phyloP scores from a whole-genome alignment of 495 filamentous ascomycete species.

The Copromyces sp. region DNA sequence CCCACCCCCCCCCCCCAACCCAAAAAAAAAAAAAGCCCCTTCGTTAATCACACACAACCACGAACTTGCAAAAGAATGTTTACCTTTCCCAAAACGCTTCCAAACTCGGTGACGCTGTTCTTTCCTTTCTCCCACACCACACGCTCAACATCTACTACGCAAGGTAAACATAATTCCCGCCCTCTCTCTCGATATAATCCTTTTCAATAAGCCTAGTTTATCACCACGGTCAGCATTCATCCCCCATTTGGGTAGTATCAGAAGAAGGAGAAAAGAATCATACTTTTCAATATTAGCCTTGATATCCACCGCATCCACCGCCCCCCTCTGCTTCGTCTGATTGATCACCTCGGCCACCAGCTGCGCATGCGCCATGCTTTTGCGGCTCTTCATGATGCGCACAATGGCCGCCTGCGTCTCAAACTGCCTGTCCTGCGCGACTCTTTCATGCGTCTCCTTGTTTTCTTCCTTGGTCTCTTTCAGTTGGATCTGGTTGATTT shows the following conservation, averaged over 20 bases:
- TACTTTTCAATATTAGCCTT: conserved; percentile 96
- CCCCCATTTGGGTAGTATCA: neutral
- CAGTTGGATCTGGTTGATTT: conserved; percentile 97
- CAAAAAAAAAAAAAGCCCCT: neutral
- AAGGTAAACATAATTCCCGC: conserved; percentile 69
- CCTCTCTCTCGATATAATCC: conserved; percentile 87
- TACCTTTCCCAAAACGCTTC: neutral
- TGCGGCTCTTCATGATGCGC: conserved; percentile 90
- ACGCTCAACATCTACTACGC: conserved; percentile 44
- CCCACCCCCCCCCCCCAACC: no score
- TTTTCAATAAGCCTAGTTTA: conserved; percentile 76
- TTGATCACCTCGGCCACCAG: conserved; percentile 80
- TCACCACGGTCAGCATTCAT: neutral
- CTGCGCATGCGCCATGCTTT: conserved; percentile 73
- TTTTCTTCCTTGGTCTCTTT: conserved; percentile 87
- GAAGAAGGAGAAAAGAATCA: conserved; percentile 20
- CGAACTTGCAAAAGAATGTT: neutral
- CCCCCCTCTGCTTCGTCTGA: conserved; percentile 74
- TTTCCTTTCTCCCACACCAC: neutral
- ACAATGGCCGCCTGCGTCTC: conserved; percentile 97
- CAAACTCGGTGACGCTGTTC: neutral
- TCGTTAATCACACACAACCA: neutral
- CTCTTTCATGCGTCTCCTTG: conserved; percentile 80
- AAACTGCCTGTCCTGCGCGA: conserved; percentile 80
- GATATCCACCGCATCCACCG: conserved; percentile 73